A percentile compares a stretch with the other conserved stretches of the same genome.
phyloP scores from a whole-genome alignment of 306 rosid genomes.

The Pyrus betulifolia region DNA sequence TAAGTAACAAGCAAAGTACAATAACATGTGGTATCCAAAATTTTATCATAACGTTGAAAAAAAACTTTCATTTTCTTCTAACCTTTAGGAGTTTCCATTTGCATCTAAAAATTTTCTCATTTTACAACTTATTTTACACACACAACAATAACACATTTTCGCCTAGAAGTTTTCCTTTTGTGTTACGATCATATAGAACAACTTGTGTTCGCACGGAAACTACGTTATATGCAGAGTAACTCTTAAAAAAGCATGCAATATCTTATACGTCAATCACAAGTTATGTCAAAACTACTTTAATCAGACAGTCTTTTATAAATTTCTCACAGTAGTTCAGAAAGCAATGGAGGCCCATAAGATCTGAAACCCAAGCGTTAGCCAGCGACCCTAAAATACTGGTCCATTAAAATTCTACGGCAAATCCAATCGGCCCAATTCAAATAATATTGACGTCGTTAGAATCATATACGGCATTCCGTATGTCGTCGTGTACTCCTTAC shows the following conservation, averaged over 20 bases:
- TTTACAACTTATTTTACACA: too few relatives aligned
- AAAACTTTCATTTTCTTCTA: background rate
- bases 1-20: background rate
- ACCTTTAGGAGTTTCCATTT: background rate
- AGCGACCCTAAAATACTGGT: background rate
- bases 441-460: background rate
- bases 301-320: too few relatives aligned
- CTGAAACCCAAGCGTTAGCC: background rate
- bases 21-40: background rate
- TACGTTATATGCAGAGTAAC: too few relatives aligned
- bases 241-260: too few relatives aligned
- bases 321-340: too few relatives aligned
- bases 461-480: background rate
- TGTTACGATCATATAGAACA: too few relatives aligned
- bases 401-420: background rate
- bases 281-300: too few relatives aligned
- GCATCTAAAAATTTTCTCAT: background rate
- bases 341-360: background rate
- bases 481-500: background rate
- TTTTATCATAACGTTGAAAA: too few relatives aligned
- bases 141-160: background rate
- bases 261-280: too few relatives aligned
- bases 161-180: too few relatives aligned
- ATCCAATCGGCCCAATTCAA: background rate
- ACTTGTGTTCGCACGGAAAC: too few relatives aligned